These are phyloP conservation scores for Cadophora sp. DNA, from an alignment of 2,329 filamentous ascomycete species.

Conservation along the genomic window DNA sequence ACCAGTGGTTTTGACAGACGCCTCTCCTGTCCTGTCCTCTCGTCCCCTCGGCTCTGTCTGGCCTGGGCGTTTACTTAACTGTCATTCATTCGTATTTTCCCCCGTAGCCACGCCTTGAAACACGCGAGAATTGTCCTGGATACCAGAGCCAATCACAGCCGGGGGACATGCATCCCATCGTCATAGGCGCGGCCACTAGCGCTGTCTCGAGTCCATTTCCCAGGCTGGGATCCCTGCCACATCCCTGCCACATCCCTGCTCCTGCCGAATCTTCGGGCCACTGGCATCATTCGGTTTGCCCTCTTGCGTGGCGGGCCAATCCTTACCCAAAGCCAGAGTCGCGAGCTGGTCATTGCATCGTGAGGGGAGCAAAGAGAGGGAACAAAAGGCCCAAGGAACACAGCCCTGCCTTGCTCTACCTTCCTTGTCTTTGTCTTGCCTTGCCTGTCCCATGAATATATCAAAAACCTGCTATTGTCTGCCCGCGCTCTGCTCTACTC, in stretches of 20 bases:
- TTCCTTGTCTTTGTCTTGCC: not conserved
- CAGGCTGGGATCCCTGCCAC: conserved; percentile 2
- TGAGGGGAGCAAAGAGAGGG: not conserved
- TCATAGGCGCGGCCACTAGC: conserved; percentile 9
- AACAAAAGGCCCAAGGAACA: not conserved
- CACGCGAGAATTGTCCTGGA: conserved; percentile 1
- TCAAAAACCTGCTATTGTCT: conserved; percentile 15
- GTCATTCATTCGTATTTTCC: not conserved
- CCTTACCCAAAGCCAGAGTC: not conserved
- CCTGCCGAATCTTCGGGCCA: not conserved
- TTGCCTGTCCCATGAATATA: conserved; percentile 13
- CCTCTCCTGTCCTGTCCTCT: not conserved
- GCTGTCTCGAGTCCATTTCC: conserved; percentile 14
- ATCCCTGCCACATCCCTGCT: not conserved
- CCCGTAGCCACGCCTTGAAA: conserved; percentile 4
- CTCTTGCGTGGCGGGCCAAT: conserved; percentile 12
- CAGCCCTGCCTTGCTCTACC: not conserved
- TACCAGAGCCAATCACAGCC: not conserved
- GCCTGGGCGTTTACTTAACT: not conserved
- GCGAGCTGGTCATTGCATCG: not conserved
- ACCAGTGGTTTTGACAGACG: conserved; percentile 11
- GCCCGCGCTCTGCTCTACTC: not conserved
- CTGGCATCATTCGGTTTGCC: conserved; percentile 8
- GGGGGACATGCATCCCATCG: not conserved
- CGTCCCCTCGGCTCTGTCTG: no score